Base-by-base conservation (phyloP, 768 basidiomycete species). In the Naematelia aurantialba region DNA sequence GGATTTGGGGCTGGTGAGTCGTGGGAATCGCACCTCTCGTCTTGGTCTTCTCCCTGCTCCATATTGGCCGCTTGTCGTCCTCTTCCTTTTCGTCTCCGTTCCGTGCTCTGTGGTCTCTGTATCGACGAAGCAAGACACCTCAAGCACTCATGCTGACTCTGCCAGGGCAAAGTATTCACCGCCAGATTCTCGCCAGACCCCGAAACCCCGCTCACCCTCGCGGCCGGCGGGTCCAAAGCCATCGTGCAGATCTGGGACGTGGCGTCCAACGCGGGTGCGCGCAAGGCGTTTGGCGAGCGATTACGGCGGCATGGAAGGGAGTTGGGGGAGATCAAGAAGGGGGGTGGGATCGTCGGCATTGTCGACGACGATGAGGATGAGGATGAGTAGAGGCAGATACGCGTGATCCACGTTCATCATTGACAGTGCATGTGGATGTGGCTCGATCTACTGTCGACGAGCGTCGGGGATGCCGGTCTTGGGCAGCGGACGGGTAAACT, bases 241-340 rank as follows among this genome's bases (percentile, higher is more conserved):
- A 91, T 88, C 73, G 77, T 99, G 4, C 94, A 98, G 75, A 81
- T 99, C 14, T 99, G 94, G 94, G 94, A 99, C 70, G 83, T 94
- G 42, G 89, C 86, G 10, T 83, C 89, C 3, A 97, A 89, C 73
- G 78, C 81, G 17, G 89, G 89, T 24, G 89, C 85, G 10, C 82
- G 92, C 49, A 89, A 89, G 71, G 86, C 87, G 0, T 92, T 98
- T 55, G 86, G 85, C 0, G 78, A 82, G 5, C 90, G 93, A 76
- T 79, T 99, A 29, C 81, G 82, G 17, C 84, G 85, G 61, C 85
- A 87, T 2, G 91, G 91, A 0, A 83, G 82, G 64, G 80, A 79
- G 10, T 61, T 92, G 21, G 69, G 68, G 26, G 77, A 78, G 61
- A 67, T 72, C 29, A 77, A 73, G 70, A 72, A 73, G 61, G 59